These are phyloP conservation scores for Lipomyces oligophaga DNA, from an alignment of 805 yeast genomes.

Conservation along the genomic window DNA sequence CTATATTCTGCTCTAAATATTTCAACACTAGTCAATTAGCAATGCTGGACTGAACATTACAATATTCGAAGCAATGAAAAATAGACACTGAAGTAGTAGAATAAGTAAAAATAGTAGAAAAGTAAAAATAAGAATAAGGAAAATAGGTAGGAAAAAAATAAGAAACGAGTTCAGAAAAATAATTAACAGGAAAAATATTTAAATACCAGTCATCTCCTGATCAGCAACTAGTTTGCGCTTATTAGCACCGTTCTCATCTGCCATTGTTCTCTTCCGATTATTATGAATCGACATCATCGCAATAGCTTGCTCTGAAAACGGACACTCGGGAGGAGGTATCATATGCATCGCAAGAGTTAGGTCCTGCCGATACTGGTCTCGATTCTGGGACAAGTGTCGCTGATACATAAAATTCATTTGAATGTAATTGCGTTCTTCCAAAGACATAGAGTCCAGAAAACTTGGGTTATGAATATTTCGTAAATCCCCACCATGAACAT, in stretches of 20 bases:
- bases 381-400: slow-evolving; percentile 6
- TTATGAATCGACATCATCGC: slow-evolving; percentile 2
- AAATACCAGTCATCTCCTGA: background rate
- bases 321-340: slow-evolving; percentile 17
- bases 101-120: too few relatives aligned
- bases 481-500: too few relatives aligned
- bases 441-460: slow-evolving; percentile 1
- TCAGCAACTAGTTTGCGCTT: background rate
- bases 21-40: too few relatives aligned
- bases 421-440: slow-evolving; percentile 3
- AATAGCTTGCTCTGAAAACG: slow-evolving; percentile 9
- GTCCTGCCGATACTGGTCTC: background rate
- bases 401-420: slow-evolving; percentile 8
- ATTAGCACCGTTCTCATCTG: background rate
- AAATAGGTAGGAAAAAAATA: too few relatives aligned
- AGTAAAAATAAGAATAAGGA: too few relatives aligned
- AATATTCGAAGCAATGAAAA: too few relatives aligned
- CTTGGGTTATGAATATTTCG: background rate
- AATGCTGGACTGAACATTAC: too few relatives aligned
- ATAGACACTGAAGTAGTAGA: too few relatives aligned
- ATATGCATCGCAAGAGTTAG: background rate
- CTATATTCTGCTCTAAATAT: too few relatives aligned
- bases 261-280: slow-evolving; percentile 10
- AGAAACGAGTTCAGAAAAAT: too few relatives aligned
- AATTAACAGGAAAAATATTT: too few relatives aligned